Evolutionary conservation across 352 stramenopile genomes (phyloP), one percentile per base, ranked within the genome.

Genomic region (Globisporangium parvum): DNA sequence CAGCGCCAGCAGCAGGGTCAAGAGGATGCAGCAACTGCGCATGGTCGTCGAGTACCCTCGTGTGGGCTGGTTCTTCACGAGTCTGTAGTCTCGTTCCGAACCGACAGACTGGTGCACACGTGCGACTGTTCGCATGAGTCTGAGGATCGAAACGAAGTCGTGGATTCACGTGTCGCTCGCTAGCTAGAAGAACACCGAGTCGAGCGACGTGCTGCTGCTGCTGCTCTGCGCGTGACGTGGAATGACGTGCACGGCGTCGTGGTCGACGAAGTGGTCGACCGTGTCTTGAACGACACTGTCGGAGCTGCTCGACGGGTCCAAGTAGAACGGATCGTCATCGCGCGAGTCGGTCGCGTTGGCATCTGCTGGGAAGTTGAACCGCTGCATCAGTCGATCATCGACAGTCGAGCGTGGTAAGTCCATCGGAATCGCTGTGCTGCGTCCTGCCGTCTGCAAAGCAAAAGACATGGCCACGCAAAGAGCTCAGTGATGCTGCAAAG

Each of bases 161-260:
- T 52, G 28, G 24, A 26, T 15, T 40, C 2, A 15, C 37, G 12
- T 15, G 37, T 44, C 17, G 39, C 39, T 44, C 17, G 39, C 39
- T 26, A 37, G 23, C 65, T 54, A 78, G 46, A 80, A 80, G 60
- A 72, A 76, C 39, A 80, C 57, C 6, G 60, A 67, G 6, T 71
- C 59, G 53, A 80, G 68, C 18, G 67, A 62, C 39, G 15, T 20
- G 39, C 15, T 20, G 42, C 26, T 20, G 42, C 26, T 49, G 37
- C 9, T 57, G 15, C 61, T 49, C 40, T 46, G 48, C 2, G 65
- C 57, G 44, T 44, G 26, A 24, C 31, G 31, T 24, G 57, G 60
- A 23, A 62, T 49, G 23, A 45, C 26, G 20, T 63, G 49, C 10
- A 66, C 49, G 14, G n/a, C 31, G 57, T 66, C 50, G 0, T 17